phyloP scores from a whole-genome alignment of 148 eudicot genomes.

The Rhododendron ferrugineum region DNA sequence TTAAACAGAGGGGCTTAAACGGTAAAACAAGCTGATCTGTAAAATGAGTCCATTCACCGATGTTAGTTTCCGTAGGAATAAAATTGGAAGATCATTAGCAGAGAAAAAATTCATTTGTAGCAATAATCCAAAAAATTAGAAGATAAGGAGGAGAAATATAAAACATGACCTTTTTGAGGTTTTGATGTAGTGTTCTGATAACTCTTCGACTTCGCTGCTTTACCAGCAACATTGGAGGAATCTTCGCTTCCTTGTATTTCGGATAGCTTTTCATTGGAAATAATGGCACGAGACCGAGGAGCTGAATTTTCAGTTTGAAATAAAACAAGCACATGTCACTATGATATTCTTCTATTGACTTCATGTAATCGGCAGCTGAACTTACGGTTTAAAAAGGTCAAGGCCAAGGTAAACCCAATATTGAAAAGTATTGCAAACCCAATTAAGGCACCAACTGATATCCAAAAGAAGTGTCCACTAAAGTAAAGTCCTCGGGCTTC shows the following conservation, averaged over 20 bases:
- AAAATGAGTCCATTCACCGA: constrained; percentile 9
- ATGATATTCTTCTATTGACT: background rate
- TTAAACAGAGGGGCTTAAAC: constrained; percentile 56
- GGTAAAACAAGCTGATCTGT: constrained; percentile 73
- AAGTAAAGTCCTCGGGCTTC: constrained; percentile 54
- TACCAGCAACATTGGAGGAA: constrained; percentile 5
- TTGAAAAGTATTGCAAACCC: constrained; percentile 48
- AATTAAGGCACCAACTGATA: constrained; percentile 56
- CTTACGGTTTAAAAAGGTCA: constrained; percentile 61
- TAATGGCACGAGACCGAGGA: constrained; percentile 53
- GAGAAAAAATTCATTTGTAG: background rate
- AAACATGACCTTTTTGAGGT: constrained; percentile 36
- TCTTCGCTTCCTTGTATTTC: constrained; percentile 29
- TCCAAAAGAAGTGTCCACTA: constrained; percentile 46
- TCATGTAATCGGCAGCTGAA: background rate
- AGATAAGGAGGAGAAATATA: background rate
- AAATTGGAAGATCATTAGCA: background rate
- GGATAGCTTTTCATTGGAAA: constrained; percentile 58
- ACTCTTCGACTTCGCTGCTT: background rate
- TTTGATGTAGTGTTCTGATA: constrained; percentile 2
- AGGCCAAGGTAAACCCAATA: constrained; percentile 54
- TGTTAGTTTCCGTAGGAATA: background rate
- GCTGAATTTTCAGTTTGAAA: constrained; percentile 33
- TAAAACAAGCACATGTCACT: background rate
- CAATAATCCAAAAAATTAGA: background rate